Base-by-base conservation (phyloP, 805 yeast genomes). In the Isabelozyma pseudorhagii region DNA sequence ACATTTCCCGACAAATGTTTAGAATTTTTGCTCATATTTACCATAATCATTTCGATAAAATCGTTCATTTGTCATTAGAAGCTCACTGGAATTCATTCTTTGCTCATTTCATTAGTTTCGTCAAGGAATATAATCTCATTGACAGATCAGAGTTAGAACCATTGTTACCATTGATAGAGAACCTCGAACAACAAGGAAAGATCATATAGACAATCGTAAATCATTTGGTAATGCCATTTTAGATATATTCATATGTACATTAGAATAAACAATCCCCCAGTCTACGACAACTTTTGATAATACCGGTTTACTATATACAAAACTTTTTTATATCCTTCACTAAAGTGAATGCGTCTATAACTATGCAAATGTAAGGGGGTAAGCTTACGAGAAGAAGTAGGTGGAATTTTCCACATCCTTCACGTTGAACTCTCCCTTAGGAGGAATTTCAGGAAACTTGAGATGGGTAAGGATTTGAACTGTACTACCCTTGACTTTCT, bases 71-170 rank as follows among this genome's bases (percentile, higher is more conserved):
- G 51, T 85, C 96, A 1, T 68, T 94, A 51, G 99, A 94, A 65
- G 97, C 98, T 0, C 98, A 94, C 66, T 94, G 97, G 96, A 94
- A 94, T 67, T 92, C 98, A 3, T 89, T 92, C 59, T 94, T 96
- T 69, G 94, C 97, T 13, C 99, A 94, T 65, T 94, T 88, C 61
- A 80, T 93, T 42, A 86, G 96, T 47, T 89, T 94, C 62, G 81
- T 87, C 11, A 85, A 86, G 56, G 96, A 91, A 55, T 94, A 89
- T 66, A 85, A 82, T 47, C 78, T 94, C 55, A 75, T 94, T 36
- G 98, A 91, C 51, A 74, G 83, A 46, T 75, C 77, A 48, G 99
- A 94, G 55, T 70, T 91, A 67, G 87, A 77, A 48, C 98, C 99
- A 0, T 70, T 94, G 53, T 68, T 75, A 42, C 84, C 87, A 5